Conservation (phyloP, 1,284 basidiomycete genomes). For the Boletus semigastroideus region DNA sequence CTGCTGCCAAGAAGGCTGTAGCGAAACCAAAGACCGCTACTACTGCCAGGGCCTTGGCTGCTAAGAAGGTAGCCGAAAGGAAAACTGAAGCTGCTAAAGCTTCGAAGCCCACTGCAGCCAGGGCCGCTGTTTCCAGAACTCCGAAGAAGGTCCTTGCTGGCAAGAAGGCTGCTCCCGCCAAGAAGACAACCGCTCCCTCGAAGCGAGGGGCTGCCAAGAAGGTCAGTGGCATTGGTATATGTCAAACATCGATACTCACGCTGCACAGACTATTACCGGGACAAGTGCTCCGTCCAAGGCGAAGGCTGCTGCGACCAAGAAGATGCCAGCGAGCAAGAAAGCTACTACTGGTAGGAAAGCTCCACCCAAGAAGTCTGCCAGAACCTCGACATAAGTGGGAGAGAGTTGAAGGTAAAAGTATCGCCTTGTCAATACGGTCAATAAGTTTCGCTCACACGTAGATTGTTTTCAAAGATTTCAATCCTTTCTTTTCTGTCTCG, state of each 20-base stretch:
- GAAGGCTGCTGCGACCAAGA: slow-evolving; percentile 38
- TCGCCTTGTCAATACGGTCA: neutral
- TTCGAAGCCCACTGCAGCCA: slow-evolving; percentile 24
- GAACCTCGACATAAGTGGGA: slow-evolving; percentile 15
- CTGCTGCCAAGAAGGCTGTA: slow-evolving; percentile 18
- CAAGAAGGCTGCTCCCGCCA: slow-evolving; percentile 46
- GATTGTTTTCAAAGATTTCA: neutral
- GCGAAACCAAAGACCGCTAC: slow-evolving; percentile 23
- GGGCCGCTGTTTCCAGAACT: slow-evolving; percentile 17
- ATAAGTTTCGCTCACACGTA: slow-evolving; percentile 2
- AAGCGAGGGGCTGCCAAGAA: slow-evolving; percentile 56
- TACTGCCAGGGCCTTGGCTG: slow-evolving; percentile 23
- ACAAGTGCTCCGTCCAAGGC: slow-evolving; percentile 36
- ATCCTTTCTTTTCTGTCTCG: slow-evolving; percentile 1
- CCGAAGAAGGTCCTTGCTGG: slow-evolving; percentile 35
- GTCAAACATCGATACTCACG: neutral
- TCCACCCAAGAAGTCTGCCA: slow-evolving; percentile 26
- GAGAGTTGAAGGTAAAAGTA: slow-evolving; percentile 3
- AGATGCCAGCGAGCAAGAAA: slow-evolving; percentile 37
- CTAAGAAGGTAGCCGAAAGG: slow-evolving; percentile 26
- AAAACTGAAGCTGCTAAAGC: slow-evolving; percentile 25
- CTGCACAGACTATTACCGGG: slow-evolving; percentile 48
- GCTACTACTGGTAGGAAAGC: slow-evolving; percentile 33
- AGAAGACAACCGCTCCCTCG: slow-evolving; percentile 48
- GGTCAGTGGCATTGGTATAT: slow-evolving; percentile 32